phyloP scores from a whole-genome alignment of 129 eudicot species.

The Centrapalus pauciflorus region DNA sequence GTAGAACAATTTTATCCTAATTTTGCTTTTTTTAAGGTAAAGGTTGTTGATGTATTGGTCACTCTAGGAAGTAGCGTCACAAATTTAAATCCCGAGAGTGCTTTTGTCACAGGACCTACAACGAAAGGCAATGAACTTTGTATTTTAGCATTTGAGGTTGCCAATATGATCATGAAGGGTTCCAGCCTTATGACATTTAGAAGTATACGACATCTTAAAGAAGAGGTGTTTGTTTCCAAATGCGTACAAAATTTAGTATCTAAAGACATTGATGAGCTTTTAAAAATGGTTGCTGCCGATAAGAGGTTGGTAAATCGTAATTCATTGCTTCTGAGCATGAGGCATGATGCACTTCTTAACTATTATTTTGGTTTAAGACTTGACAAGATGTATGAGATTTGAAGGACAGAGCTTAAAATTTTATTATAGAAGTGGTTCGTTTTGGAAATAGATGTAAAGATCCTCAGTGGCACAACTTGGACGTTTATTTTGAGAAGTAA shows the following conservation, averaged over 20 bases:
- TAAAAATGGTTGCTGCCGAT: slow-evolving; percentile 47
- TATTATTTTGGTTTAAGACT: too few species aligned
- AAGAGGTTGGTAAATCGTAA: too few species aligned
- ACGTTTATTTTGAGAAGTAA: slow-evolving; percentile 64
- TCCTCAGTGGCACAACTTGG: slow-evolving; percentile 78
- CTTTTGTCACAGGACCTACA: slow-evolving; percentile 41
- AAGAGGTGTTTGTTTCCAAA: slow-evolving; percentile 45
- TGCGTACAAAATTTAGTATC: slow-evolving; percentile 54
- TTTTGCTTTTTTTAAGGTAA: too few species aligned
- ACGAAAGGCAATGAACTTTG: slow-evolving; percentile 45
- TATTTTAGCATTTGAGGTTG: slow-evolving; percentile 65
- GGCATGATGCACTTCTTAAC: not conserved
- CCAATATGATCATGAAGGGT: slow-evolving; percentile 62
- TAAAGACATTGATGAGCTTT: slow-evolving; percentile 47
- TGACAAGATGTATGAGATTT: too few species aligned
- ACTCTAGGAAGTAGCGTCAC: too few species aligned
- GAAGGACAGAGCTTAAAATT: slow-evolving; percentile 50
- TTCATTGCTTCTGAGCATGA: too few species aligned
- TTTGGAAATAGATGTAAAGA: too few species aligned
- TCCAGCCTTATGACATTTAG: slow-evolving; percentile 46
- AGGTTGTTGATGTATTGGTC: too few species aligned
- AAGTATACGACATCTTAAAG: slow-evolving; percentile 38
- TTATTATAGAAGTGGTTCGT: too few species aligned
- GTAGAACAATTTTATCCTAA: too few species aligned
- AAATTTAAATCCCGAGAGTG: too few species aligned